Conservation (phyloP, 225 moss, liverwort and hornwort genomes). For the Thuidium tamariscinum region DNA sequence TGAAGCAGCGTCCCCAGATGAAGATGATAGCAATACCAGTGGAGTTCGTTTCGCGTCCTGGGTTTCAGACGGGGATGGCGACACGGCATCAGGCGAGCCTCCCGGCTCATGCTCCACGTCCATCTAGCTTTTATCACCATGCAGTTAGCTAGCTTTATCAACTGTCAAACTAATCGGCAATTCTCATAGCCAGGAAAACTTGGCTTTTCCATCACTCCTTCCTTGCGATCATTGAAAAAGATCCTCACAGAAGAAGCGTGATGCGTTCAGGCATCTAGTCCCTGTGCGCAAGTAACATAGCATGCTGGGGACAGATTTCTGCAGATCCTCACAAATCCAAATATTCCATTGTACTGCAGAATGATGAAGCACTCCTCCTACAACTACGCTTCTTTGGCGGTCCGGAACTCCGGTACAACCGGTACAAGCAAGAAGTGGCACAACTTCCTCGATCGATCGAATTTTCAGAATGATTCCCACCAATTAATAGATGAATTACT, state of each 20-base stretch:
- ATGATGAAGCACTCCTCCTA: neutral
- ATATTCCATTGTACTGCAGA: neutral
- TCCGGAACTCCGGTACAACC: neutral
- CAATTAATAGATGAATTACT: neutral
- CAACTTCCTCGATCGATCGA: neutral
- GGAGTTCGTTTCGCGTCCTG: neutral
- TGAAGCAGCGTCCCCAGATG: neutral
- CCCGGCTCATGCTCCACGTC: constrained; percentile 16
- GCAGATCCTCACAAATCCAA: neutral
- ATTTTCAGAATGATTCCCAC: neutral
- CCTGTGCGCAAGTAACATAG: neutral
- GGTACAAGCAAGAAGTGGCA: neutral
- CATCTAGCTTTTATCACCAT: constrained; percentile 19
- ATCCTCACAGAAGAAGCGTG: neutral
- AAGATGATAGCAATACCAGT: neutral
- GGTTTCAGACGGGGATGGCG: neutral
- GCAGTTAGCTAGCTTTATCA: neutral
- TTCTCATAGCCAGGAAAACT: neutral
- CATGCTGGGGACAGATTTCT: neutral
- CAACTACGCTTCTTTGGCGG: neutral
- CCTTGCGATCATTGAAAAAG: neutral
- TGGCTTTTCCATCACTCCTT: neutral
- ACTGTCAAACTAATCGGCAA: neutral
- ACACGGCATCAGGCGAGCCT: neutral
- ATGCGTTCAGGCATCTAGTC: neutral